phyloP scores from a whole-genome alignment of 2,329 filamentous ascomycete genomes.

The Pseudogymnoascus sp. region DNA sequence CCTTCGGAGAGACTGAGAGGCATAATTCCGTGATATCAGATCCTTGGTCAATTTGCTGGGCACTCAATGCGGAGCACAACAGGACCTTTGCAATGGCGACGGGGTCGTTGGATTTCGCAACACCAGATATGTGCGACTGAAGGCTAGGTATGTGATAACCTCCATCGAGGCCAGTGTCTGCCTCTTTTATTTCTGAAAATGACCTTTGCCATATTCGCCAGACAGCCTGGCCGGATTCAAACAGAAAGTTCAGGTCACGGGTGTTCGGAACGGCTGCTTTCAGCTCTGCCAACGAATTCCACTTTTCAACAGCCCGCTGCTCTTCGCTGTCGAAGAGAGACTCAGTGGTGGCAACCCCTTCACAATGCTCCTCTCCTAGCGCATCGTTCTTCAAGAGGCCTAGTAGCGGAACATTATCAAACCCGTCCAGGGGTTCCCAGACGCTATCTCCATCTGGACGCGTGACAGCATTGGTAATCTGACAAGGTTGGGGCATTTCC shows the following conservation, averaged over 20 bases:
- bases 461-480: not conserved
- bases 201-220: slow-evolving; percentile 23
- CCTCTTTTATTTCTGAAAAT: slow-evolving; percentile 10
- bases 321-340: not conserved
- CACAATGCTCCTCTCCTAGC: not conserved
- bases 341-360: not conserved
- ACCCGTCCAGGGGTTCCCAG: not conserved
- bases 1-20: slow-evolving; percentile 32
- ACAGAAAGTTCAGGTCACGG: slow-evolving; percentile 17
- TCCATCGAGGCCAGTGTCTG: not conserved
- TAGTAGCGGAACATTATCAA: not conserved
- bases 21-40: slow-evolving; percentile 30
- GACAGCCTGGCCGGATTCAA: slow-evolving; percentile 19
- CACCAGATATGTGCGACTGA: slow-evolving; percentile 28
- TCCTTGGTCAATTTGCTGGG: slow-evolving; percentile 33
- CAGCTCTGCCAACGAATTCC: not conserved
- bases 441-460: not conserved
- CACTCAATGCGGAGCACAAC: slow-evolving; percentile 35
- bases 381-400: not conserved
- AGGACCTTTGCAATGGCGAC: slow-evolving; percentile 34
- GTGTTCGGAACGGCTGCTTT: slow-evolving; percentile 12
- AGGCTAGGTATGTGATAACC: slow-evolving; percentile 21
- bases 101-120: slow-evolving; percentile 28
- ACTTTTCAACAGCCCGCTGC: not conserved
- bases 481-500: not conserved